phyloP scores from a whole-genome alignment of 176 grass and related monocot genomes.

The Oryza meyeriana region DNA sequence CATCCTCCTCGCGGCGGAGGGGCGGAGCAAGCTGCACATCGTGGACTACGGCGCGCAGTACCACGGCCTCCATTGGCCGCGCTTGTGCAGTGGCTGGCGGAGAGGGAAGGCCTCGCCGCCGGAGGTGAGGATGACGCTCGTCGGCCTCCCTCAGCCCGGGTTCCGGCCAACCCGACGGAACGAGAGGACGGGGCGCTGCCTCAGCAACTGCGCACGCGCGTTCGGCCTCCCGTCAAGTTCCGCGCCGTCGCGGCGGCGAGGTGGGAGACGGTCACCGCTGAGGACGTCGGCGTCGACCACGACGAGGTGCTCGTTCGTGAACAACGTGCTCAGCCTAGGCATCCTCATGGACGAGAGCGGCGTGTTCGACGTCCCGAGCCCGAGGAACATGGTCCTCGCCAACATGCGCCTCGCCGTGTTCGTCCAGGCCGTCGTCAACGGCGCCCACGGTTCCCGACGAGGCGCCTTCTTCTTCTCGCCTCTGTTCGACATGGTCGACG shows the following conservation, averaged over 20 bases:
- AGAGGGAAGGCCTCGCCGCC: constrained; percentile 28
- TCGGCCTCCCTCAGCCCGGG: constrained; percentile 36
- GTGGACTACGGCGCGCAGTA: constrained; percentile 39
- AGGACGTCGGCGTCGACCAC: constrained; percentile 25
- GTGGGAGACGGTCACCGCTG: constrained; percentile 21
- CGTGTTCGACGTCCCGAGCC: no score
- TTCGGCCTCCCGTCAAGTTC: no score
- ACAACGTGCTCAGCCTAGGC: constrained; percentile 30
- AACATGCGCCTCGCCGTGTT: constrained; percentile 9
- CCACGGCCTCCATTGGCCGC: constrained; percentile 52
- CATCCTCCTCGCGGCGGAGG: constrained; percentile 24
- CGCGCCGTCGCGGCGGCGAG: constrained; percentile 4
- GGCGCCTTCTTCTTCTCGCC: constrained; percentile 36
- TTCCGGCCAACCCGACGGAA: no score
- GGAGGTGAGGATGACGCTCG: constrained; percentile 43
- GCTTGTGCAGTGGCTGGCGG: constrained; percentile 28
- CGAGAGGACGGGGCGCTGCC: no score
- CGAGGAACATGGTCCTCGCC: no score
- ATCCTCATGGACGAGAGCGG: constrained; percentile 51
- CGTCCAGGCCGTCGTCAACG: constrained; percentile 34
- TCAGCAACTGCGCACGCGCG: no score
- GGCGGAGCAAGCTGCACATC: constrained; percentile 38
- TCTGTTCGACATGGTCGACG: constrained; percentile 51
- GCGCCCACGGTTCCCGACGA: constrained; percentile 32
- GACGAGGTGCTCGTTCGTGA: constrained; percentile 42